Evolutionary conservation across 495 filamentous ascomycete species (phyloP), one percentile per base, ranked within the genome.

Genomic region (Aspergillus haitiensis): DNA sequence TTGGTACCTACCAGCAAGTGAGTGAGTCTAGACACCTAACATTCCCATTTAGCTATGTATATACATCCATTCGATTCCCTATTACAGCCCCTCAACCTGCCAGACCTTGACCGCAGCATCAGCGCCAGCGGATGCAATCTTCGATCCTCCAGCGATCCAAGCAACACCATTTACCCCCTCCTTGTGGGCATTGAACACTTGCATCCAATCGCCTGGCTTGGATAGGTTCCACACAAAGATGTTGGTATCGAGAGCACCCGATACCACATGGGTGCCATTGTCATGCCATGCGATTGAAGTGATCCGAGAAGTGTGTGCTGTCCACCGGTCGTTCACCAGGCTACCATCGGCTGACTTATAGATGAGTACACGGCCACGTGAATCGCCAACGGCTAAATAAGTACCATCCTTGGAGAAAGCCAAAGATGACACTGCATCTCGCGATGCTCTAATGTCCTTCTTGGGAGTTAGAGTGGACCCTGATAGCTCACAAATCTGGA

Each of bases 41-140:
- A 27, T 27, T 27, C 21, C 1, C 21, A 27, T 27, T 47, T 18
- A 18, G 27, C 15, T 21, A 9, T 18, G 10, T 9, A 47, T 32
- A 7, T 54, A 55, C 42, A 10, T 42, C 6, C 35, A 31, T 7
- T 56, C 37, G 45, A 33, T 5, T 21, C 55, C 44, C 53, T 61
- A 88, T 75, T 81, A 72, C 65, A 88, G 60, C 0, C 84, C 85
- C 63, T 86, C 81, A 3, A 96, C 86, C 60, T 78, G 81, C 94
- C 94, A 98, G 46, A 92, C 80, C 81, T 97, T 98, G 21, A 98
- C 82, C 0, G 89, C 85, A 45, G 90, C 92, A 82, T 98, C 94
- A 2, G 87, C 90, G 10, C 94, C 94, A 31, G 82, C 83, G 62
- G 87, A 93, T 2, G 88, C 84, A 34, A 97, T 81, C 74, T 82